Percentiles rank a stretch among this genome's conserved stretches.
Conservation (phyloP, 1,139 yeast genomes). For the Candida tunisiensis region DNA sequence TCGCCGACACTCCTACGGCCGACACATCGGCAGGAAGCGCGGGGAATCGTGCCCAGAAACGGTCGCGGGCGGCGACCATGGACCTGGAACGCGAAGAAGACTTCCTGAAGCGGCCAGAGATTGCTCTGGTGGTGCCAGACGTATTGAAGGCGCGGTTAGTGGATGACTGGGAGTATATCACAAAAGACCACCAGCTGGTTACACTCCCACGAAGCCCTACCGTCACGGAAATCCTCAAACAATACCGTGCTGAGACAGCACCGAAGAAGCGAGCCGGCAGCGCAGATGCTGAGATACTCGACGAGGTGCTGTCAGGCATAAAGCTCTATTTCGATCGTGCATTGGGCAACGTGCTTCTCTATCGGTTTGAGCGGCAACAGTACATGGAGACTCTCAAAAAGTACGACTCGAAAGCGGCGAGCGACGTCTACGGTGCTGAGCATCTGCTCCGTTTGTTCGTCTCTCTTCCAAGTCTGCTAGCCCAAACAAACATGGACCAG, state of each 20-base stretch:
- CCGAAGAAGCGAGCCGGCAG: constrained; percentile 5
- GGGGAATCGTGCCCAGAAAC: constrained; percentile 4
- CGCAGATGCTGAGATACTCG: constrained; percentile 33
- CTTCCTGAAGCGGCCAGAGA: constrained; percentile 28
- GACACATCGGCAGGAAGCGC: constrained; percentile 3
- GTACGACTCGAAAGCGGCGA: constrained; percentile 20
- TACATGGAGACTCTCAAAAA: constrained; percentile 37
- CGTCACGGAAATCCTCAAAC: constrained; percentile 34
- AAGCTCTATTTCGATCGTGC: constrained; percentile 63
- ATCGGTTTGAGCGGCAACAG: constrained; percentile 76
- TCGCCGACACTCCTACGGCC: constrained; percentile 1
- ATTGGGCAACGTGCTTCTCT: constrained; percentile 55
- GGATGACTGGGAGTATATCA: constrained; percentile 86
- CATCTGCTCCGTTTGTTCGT: constrained; percentile 62
- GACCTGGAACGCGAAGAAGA: constrained; percentile 21
- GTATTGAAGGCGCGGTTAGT: constrained; percentile 55
- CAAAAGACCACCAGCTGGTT: constrained; percentile 59
- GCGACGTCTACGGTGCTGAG: constrained; percentile 54
- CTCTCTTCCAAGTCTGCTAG: constrained; percentile 62
- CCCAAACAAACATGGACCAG: constrained; percentile 69
- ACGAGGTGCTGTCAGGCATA: constrained; percentile 57
- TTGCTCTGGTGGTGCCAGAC: constrained; percentile 41
- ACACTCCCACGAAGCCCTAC: constrained; percentile 39
- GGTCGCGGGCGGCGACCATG: constrained; percentile 27
- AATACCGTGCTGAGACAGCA: constrained; percentile 18